Percentiles rank a stretch among this genome's conserved stretches.
These are phyloP conservation scores for Biscogniauxia mediterranea DNA, from an alignment of 2,329 filamentous ascomycete genomes.

Conservation along the genomic window DNA sequence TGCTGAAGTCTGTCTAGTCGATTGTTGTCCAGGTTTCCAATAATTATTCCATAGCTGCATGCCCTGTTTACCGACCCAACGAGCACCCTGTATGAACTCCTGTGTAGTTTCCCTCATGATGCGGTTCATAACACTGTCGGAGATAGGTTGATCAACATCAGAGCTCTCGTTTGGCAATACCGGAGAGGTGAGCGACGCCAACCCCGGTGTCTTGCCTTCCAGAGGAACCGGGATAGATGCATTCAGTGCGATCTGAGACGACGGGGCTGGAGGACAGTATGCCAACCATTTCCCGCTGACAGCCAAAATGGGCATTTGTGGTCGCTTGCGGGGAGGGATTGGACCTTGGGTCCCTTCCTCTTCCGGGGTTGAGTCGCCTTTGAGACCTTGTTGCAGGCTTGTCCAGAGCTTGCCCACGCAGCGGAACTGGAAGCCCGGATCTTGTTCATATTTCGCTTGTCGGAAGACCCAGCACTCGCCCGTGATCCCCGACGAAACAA, in stretches of 20 bases:
- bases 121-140: constrained; percentile 71
- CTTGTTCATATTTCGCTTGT: constrained; percentile 44
- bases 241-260: constrained; percentile 67
- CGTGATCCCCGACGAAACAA: constrained; percentile 75
- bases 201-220: constrained; percentile 53
- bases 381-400: constrained; percentile 63
- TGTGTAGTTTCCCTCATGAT: constrained; percentile 78
- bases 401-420: constrained; percentile 95
- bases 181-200: constrained; percentile 63
- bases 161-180: constrained; percentile 66
- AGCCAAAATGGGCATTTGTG: constrained; percentile 65
- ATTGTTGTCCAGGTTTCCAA: constrained; percentile 59
- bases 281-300: constrained; percentile 74
- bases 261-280: constrained; percentile 70
- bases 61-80: constrained; percentile 75
- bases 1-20: constrained; percentile 42
- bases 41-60: constrained; percentile 78
- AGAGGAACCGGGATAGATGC: constrained; percentile 60
- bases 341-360: constrained; percentile 40
- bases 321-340: constrained; percentile 39
- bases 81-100: constrained; percentile 70
- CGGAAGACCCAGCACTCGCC: constrained; percentile 83
- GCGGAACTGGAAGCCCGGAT: constrained; percentile 45
- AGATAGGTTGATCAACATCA: constrained; percentile 68
- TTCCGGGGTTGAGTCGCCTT: constrained; percentile 48